Conservation (phyloP, 179 eudicot species). For the Camellia oleifera region DNA sequence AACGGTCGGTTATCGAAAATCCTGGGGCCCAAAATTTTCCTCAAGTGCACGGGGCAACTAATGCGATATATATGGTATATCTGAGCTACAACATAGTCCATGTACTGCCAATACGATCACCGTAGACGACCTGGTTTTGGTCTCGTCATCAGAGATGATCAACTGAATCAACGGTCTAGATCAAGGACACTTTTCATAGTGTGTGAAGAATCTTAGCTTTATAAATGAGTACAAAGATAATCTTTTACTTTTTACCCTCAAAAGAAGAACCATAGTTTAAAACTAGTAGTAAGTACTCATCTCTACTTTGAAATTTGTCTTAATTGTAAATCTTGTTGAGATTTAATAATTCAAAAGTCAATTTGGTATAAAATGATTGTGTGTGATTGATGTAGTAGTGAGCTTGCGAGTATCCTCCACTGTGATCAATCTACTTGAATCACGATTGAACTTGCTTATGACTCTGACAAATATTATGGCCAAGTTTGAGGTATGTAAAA, state of each 20-base stretch:
- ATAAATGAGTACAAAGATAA: not conserved
- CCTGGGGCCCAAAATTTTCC: conserved; percentile 7
- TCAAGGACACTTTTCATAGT: not conserved
- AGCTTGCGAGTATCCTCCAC: too few species aligned
- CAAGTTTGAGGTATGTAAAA: too few species aligned
- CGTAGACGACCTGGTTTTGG: not conserved
- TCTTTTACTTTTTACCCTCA: conserved; percentile 1
- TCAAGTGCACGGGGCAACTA: not conserved
- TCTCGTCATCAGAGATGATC: not conserved
- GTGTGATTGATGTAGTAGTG: too few species aligned
- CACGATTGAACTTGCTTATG: too few species aligned
- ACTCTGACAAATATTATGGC: too few species aligned
- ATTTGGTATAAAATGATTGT: too few species aligned
- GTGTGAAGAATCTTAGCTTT: not conserved
- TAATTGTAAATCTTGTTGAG: too few species aligned
- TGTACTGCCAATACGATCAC: not conserved
- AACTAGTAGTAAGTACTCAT: not conserved
- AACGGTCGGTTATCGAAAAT: conserved; percentile 34
- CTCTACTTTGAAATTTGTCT: not conserved
- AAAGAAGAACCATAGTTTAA: conserved; percentile 1
- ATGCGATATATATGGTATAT: not conserved
- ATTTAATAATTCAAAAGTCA: too few species aligned
- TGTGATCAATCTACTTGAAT: too few species aligned
- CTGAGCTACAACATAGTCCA: not conserved
- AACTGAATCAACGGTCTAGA: not conserved